A percentile compares a stretch with the other conserved stretches of the same genome.
phyloP scores from a whole-genome alignment of 306 rosid genomes.

The Canavalia ensiformis region DNA sequence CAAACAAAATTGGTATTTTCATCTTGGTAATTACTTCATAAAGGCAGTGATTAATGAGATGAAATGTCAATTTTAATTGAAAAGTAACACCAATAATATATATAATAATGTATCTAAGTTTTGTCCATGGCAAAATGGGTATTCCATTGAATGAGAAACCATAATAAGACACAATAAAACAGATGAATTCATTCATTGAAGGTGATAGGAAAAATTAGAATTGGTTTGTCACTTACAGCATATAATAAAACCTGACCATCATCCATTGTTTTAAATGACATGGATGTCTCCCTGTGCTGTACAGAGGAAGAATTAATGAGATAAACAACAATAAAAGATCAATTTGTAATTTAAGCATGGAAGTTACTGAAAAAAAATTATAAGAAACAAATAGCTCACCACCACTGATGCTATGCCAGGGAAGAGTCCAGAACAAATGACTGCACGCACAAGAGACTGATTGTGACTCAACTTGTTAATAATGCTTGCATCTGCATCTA shows the following conservation, averaged over 20 bases:
- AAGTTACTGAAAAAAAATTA: slow-evolving; percentile 15
- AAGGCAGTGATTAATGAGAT: background rate
- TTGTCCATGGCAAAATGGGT: background rate
- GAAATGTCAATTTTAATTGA: background rate
- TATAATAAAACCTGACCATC: slow-evolving; percentile 94
- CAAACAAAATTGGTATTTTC: background rate
- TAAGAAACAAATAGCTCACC: slow-evolving; percentile 62
- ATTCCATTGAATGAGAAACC: slow-evolving; percentile 28
- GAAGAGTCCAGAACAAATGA: slow-evolving; percentile 95
- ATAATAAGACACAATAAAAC: slow-evolving; percentile 4
- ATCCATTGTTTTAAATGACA: slow-evolving; percentile 97
- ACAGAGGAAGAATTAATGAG: slow-evolving; percentile 37
- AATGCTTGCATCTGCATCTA: slow-evolving; percentile 73
- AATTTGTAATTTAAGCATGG: slow-evolving; percentile 22
- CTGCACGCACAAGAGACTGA: slow-evolving; percentile 92
- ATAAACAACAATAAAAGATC: slow-evolving; percentile 34
- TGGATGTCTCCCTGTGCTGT: slow-evolving; percentile 99
- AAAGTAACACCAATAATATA: background rate
- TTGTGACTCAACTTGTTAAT: slow-evolving; percentile 85
- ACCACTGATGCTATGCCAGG: slow-evolving; percentile 97
- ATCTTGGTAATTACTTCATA: background rate
- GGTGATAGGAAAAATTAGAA: slow-evolving; percentile 22
- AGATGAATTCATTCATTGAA: slow-evolving; percentile 17
- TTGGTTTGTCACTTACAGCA: slow-evolving; percentile 69
- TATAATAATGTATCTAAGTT: background rate